Conservation (phyloP, 2,329 filamentous ascomycete species). For the Sporothrix schenckii region DNA sequence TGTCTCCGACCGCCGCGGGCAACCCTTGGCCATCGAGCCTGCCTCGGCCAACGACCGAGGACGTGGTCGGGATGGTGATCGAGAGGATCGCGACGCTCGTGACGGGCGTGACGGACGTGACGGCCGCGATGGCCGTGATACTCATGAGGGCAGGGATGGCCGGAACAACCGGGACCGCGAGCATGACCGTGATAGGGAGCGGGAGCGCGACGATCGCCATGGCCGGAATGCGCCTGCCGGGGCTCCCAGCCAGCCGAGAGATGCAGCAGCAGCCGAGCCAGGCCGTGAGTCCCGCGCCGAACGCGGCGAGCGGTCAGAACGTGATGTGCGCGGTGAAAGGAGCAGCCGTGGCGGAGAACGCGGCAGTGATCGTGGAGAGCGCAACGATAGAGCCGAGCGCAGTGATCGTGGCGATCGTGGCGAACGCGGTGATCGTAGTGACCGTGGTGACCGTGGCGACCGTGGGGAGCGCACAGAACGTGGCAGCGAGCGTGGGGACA, state of each 20-base stretch:
- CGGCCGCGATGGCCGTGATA: conserved; percentile 45
- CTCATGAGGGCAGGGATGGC: conserved; percentile 40
- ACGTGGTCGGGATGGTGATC: conserved; percentile 8
- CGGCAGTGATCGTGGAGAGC: conserved; percentile 29
- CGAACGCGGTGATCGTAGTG: conserved; percentile 28
- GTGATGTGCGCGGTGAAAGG: background rate
- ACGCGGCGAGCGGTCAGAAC: background rate
- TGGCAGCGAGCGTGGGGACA: conserved; percentile 33
- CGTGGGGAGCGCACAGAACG: conserved; percentile 1
- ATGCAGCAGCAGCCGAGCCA: background rate
- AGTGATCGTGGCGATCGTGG: conserved; percentile 34
- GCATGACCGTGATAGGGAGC: conserved; percentile 35
- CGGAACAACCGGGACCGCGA: conserved; percentile 15
- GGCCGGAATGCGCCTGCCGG: conserved; percentile 42
- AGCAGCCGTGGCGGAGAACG: background rate
- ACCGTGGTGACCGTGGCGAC: conserved; percentile 38
- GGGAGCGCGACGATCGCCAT: conserved; percentile 52
- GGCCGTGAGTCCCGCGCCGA: background rate
- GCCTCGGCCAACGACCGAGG: conserved; percentile 34
- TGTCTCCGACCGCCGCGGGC: conserved; percentile 45
- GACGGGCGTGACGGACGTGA: conserved; percentile 1
- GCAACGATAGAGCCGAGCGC: background rate
- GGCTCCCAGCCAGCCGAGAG: background rate
- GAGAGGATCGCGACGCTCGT: conserved; percentile 42
- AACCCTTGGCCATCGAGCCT: conserved; percentile 37